Conservation (phyloP, 1,284 basidiomycete genomes). For the Fomitopsis betulina region DNA sequence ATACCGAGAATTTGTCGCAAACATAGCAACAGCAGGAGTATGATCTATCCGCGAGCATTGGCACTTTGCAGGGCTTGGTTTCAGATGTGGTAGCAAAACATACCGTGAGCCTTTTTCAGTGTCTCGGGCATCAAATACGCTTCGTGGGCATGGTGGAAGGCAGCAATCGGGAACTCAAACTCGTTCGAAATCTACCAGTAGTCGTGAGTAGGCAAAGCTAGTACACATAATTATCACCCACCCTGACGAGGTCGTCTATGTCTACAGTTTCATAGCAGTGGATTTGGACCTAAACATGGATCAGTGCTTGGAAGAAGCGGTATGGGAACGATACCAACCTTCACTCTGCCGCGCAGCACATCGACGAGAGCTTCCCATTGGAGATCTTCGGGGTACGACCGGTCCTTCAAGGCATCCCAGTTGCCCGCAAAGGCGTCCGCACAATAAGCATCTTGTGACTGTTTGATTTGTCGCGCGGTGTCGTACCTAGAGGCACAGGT, state of each 20-base stretch:
- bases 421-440: conserved; percentile 44
- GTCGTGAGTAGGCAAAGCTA: not conserved
- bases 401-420: conserved; percentile 48
- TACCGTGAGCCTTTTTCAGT: conserved; percentile 55
- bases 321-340: conserved; percentile 34
- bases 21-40: conserved; percentile 51
- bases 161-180: conserved; percentile 47
- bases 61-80: not conserved
- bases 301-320: not conserved
- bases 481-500: conserved; percentile 45
- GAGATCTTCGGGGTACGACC: conserved; percentile 67
- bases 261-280: conserved; percentile 84
- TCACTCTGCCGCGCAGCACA: conserved; percentile 70
- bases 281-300: conserved; percentile 39
- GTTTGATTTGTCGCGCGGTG: conserved; percentile 64
- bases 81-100: not conserved
- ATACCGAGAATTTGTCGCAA: conserved; percentile 42
- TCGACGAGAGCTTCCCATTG: conserved; percentile 83
- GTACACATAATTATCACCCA: conserved; percentile 20
- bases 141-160: conserved; percentile 59
- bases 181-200: conserved; percentile 31
- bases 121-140: conserved; percentile 52
- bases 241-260: conserved; percentile 65
- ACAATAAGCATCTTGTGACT: conserved; percentile 71
- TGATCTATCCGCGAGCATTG: conserved; percentile 22